Evolutionary conservation across 1,284 basidiomycete genomes (phyloP).

Genomic region (Exsudoporus floridanus): DNA sequence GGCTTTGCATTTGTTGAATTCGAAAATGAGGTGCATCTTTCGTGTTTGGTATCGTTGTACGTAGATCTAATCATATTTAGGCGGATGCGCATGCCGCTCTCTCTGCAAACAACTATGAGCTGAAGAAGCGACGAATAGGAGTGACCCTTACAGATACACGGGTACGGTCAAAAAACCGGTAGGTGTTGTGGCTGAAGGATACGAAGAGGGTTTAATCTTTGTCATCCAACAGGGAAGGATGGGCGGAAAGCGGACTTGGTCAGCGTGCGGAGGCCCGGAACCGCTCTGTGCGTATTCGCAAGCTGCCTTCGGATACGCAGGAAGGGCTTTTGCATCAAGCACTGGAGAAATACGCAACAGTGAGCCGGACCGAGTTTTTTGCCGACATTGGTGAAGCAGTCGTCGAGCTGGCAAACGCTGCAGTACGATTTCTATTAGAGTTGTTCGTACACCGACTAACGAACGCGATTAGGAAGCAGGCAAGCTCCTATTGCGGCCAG

Average conservation of each 20-base stretch:
- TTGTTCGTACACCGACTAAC: constrained; percentile 5
- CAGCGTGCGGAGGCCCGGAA: constrained; percentile 62
- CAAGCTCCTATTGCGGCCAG: constrained; percentile 65
- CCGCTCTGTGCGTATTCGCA: constrained; percentile 71
- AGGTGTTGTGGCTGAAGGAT: constrained; percentile 7
- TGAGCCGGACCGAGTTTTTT: constrained; percentile 79
- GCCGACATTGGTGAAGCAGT: constrained; percentile 65
- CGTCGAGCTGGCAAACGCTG: constrained; percentile 71
- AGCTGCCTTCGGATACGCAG: constrained; percentile 72
- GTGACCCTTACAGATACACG: constrained; percentile 80
- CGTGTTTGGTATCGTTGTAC: neutral
- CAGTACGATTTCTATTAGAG: constrained; percentile 49
- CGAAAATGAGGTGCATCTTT: constrained; percentile 60
- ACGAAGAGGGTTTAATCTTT: neutral
- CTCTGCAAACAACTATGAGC: constrained; percentile 78
- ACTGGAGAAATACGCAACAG: constrained; percentile 73
- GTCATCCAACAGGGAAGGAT: constrained; percentile 37
- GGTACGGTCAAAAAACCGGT: constrained; percentile 58
- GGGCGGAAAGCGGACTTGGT: constrained; percentile 56
- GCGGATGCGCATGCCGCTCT: constrained; percentile 71
- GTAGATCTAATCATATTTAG: constrained; percentile 39
- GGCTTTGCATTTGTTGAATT: constrained; percentile 97
- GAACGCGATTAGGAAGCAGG: constrained; percentile 65
- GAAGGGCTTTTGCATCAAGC: constrained; percentile 88
- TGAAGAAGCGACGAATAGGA: constrained; percentile 81